Conservation (phyloP, 1,139 yeast species). For the Suhomyces bokatorum region DNA sequence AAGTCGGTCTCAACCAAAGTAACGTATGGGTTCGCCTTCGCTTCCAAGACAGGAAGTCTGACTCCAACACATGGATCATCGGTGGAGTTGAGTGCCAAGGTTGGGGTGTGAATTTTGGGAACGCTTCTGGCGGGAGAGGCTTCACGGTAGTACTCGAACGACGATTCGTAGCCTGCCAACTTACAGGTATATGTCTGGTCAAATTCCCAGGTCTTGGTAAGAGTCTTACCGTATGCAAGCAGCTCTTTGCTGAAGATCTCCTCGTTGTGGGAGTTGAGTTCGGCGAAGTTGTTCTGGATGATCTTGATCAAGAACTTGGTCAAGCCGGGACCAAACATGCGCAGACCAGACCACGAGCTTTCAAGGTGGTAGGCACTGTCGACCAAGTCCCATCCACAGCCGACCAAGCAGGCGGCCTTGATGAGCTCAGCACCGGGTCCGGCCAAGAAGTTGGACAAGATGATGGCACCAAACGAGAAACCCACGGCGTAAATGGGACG, state of each 20-base stretch:
- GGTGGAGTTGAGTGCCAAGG: slow-evolving; percentile 63
- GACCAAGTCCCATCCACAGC: slow-evolving; percentile 25
- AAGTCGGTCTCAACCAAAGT: slow-evolving; percentile 47
- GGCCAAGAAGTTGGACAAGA: slow-evolving; percentile 49
- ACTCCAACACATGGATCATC: slow-evolving; percentile 86
- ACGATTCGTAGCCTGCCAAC: slow-evolving; percentile 65
- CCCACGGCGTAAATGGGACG: slow-evolving; percentile 79
- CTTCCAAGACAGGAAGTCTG: slow-evolving; percentile 31
- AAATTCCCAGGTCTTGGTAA: slow-evolving; percentile 55
- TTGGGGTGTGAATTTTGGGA: slow-evolving; percentile 60
- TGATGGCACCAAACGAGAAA: slow-evolving; percentile 75
- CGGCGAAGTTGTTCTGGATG: slow-evolving; percentile 60
- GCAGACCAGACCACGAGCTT: slow-evolving; percentile 57
- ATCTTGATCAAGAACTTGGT: slow-evolving; percentile 63
- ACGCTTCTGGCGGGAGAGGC: slow-evolving; percentile 66
- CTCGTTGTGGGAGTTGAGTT: slow-evolving; percentile 42
- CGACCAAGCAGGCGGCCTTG: slow-evolving; percentile 63
- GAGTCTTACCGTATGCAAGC: slow-evolving; percentile 30
- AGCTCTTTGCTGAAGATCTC: slow-evolving; percentile 34
- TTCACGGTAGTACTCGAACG: slow-evolving; percentile 68
- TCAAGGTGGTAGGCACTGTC: slow-evolving; percentile 52
- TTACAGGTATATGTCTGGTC: slow-evolving; percentile 74
- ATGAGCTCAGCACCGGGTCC: slow-evolving; percentile 52
- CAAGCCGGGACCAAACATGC: slow-evolving; percentile 66
- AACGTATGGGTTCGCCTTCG: slow-evolving; percentile 33